A percentile compares a stretch with the other conserved stretches of the same genome.
Evolutionary conservation across 768 basidiomycete genomes (phyloP).

Genomic region (Gyrodon lividus): DNA sequence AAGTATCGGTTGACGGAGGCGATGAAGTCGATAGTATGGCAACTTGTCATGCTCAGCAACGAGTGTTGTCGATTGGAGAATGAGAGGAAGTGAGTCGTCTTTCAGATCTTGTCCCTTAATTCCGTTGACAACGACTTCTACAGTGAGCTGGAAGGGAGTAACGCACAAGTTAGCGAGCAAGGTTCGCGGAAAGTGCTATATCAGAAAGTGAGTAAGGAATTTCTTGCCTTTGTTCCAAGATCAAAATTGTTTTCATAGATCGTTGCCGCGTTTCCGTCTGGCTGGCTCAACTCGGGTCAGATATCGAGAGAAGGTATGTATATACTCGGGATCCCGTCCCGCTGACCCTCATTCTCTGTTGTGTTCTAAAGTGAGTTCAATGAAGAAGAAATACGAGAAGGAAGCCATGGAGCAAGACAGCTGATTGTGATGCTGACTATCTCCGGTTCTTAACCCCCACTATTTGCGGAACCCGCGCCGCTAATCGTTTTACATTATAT

Average conservation of each 20-base stretch:
- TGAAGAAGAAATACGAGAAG: slow-evolving; percentile 70
- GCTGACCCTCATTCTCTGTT: neutral
- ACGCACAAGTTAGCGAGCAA: slow-evolving; percentile 76
- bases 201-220: slow-evolving; percentile 53
- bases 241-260: slow-evolving; percentile 43
- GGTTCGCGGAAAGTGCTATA: slow-evolving; percentile 77
- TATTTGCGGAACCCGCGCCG: too few species aligned
- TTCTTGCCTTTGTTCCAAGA: neutral
- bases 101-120: neutral
- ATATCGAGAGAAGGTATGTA: slow-evolving; percentile 80
- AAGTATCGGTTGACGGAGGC: slow-evolving; percentile 76
- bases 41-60: slow-evolving; percentile 77
- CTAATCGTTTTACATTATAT: too few species aligned
- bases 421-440: too few species aligned
- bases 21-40: slow-evolving; percentile 81
- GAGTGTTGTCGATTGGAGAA: slow-evolving; percentile 72
- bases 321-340: neutral
- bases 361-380: slow-evolving; percentile 61
- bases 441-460: too few species aligned
- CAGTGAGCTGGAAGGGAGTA: slow-evolving; percentile 60
- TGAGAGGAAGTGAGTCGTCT: slow-evolving; percentile 52
- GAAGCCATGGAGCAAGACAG: too few species aligned
- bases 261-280: slow-evolving; percentile 75
- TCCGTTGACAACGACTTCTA: slow-evolving; percentile 14
- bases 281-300: slow-evolving; percentile 85